Percentiles rank a stretch among this genome's conserved stretches.
Conservation (phyloP, 2,329 filamentous ascomycete genomes). For the Chaetothyriales sp. region DNA sequence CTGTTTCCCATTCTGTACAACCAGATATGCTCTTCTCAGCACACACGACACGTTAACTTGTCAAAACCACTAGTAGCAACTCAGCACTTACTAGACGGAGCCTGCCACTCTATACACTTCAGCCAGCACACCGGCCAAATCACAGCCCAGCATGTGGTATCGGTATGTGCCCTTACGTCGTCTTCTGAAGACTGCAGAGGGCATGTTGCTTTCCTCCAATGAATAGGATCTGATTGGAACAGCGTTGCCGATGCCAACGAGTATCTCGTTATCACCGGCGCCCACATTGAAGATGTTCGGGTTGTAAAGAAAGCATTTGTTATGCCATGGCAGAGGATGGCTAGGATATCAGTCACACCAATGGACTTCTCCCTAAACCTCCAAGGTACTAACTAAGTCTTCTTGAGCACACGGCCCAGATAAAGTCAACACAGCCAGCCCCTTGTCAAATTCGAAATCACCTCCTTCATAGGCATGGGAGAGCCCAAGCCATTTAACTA, state of each 20-base stretch:
- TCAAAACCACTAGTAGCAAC: no score
- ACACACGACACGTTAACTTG: no score
- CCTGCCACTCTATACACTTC: no score
- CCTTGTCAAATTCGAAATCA: no score
- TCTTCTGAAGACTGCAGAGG: no score
- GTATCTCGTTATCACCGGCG: constrained; percentile 78
- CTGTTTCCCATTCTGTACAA: no score
- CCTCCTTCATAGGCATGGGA: no score
- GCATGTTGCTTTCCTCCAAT: no score
- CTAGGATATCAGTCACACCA: constrained; percentile 28
- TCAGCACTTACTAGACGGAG: no score
- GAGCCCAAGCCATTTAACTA: background rate
- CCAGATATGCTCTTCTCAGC: no score
- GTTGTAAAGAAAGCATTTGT: constrained; percentile 69
- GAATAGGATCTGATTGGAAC: constrained; percentile 33
- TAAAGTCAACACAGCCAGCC: no score
- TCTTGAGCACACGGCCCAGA: no score
- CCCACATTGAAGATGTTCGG: constrained; percentile 57
- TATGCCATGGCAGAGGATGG: constrained; percentile 52
- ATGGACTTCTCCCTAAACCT: constrained; percentile 73
- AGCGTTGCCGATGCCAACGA: constrained; percentile 61
- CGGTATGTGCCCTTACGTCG: background rate
- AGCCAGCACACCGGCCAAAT: background rate
- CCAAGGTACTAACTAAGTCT: constrained; percentile 35
- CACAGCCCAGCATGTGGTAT: background rate